A percentile compares a stretch with the other conserved stretches of the same genome.
These are phyloP conservation scores for Corynespora cassiicola DNA, from an alignment of 2,329 filamentous ascomycete genomes.

Conservation along the genomic window DNA sequence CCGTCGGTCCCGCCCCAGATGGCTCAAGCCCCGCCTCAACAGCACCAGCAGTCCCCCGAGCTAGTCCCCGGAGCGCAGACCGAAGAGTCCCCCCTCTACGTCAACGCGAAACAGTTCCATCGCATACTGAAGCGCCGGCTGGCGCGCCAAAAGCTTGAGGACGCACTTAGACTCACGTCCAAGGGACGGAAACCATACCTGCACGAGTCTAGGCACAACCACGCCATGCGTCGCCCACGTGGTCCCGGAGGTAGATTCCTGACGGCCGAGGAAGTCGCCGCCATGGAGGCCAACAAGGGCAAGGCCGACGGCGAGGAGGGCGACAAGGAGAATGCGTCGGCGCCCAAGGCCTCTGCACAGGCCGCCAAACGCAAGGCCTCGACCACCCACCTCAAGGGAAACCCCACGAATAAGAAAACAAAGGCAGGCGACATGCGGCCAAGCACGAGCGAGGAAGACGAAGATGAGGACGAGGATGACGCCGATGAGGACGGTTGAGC, in stretches of 20 bases:
- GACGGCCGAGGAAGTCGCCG: slow-evolving; percentile 93
- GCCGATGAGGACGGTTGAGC: slow-evolving; percentile 54
- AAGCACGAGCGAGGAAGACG: slow-evolving; percentile 60
- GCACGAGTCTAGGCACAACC: slow-evolving; percentile 96
- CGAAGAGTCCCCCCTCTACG: slow-evolving; percentile 94
- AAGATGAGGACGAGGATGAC: slow-evolving; percentile 58
- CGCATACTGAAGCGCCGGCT: slow-evolving; percentile 94
- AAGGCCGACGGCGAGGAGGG: slow-evolving; percentile 38
- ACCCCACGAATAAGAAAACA: slow-evolving; percentile 54
- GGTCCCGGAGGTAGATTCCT: slow-evolving; percentile 94
- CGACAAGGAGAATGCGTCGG: slow-evolving; percentile 48
- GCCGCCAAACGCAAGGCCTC: slow-evolving; percentile 42
- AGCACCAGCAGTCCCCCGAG: slow-evolving; percentile 79
- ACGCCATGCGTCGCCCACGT: slow-evolving; percentile 93
- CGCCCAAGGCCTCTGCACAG: slow-evolving; percentile 30
- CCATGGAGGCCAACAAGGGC: slow-evolving; percentile 67
- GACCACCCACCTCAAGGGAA: slow-evolving; percentile 35
- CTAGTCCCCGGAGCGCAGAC: slow-evolving; percentile 69
- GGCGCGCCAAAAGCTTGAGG: slow-evolving; percentile 90
- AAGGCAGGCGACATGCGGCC: slow-evolving; percentile 51
- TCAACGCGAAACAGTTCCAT: slow-evolving; percentile 99
- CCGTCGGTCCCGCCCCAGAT: slow-evolving; percentile 57
- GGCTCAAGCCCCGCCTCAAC: slow-evolving; percentile 65
- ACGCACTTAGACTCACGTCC: slow-evolving; percentile 86
- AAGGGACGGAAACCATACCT: slow-evolving; percentile 97